Evolutionary conservation across 108 stramenopile genomes (phyloP), one percentile per base, ranked within the genome.

Genomic region (Asterionellopsis glacialis): DNA sequence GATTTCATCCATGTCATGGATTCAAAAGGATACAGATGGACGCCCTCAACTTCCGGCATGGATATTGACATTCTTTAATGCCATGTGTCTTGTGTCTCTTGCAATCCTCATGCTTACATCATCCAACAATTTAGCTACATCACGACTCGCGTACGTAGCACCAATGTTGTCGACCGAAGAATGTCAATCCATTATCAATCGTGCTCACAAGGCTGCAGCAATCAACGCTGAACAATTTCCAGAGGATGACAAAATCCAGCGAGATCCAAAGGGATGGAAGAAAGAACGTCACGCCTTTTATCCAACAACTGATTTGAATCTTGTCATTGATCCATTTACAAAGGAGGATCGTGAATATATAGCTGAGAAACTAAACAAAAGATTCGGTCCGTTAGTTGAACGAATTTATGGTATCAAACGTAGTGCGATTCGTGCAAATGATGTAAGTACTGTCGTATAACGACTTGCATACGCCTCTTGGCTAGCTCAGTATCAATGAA

Each of bases 301-400:
- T 60, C 82, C 87, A 19, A 88, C 87, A 12, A 84, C 83, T 0
- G 87, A 88, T 61, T 50, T 88, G 50, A 88, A 88, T 50, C 22
- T 84, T n/a, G 70, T 80, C 0, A 72, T 69, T 2, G 87, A 83
- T 58, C 79, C 73, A 14, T 82, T 83, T 56, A 68, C 72, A n/a
- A 55, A 64, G 16, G 59, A 74, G 38, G 74, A 84, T 57, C 63
- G 74, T 27, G 55, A 66, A 14, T 82, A 57, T 47, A 41, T 84
- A 4, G 44, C 49, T 14, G n/a, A 68, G 24, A 62, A 49, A 49
- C 65, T 88, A 54, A 70, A 88, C 68, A 64, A 69, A 25, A 27
- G 87, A 49, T 67, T 88, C 56, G 57, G 75, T n/a, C 87, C 87
- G 0, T 22, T 68, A 11, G 39, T 84, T 26, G 70, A 77, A 57